A percentile compares a stretch with the other conserved stretches of the same genome.
phyloP scores from a whole-genome alignment of 495 filamentous ascomycete genomes.

The Astrothelium subdiscretum region DNA sequence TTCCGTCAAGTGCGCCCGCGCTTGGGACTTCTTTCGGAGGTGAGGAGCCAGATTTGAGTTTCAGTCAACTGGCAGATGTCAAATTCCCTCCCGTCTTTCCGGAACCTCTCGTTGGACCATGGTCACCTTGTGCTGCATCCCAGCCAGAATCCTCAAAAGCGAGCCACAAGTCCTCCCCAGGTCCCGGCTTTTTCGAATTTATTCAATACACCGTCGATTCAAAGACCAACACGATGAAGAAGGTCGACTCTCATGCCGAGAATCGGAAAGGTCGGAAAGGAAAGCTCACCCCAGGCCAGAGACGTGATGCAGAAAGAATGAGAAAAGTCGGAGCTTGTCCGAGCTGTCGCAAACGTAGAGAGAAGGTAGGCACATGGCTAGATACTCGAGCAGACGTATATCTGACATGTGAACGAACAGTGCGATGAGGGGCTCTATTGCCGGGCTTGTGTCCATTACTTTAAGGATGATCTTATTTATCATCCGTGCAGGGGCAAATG shows the following conservation, averaged over 20 bases:
- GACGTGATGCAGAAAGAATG: neutral
- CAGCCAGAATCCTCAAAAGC: neutral
- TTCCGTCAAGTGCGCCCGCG: neutral
- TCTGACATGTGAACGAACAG: neutral
- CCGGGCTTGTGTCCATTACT: neutral
- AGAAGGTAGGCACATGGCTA: neutral
- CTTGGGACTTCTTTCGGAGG: neutral
- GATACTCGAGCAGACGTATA: too few species aligned
- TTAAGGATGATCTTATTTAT: neutral
- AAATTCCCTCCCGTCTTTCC: neutral
- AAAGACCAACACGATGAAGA: neutral
- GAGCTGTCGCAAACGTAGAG: neutral
- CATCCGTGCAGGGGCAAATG: neutral
- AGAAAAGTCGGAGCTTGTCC: neutral
- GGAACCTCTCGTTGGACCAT: neutral
- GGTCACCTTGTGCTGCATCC: neutral
- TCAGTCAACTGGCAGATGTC: neutral
- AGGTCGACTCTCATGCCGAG: neutral
- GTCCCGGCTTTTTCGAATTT: neutral
- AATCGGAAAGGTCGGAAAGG: neutral
- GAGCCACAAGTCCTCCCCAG: neutral
- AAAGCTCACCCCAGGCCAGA: neutral
- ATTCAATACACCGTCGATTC: neutral
- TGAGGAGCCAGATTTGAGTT: neutral
- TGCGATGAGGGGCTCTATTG: neutral